phyloP scores from a whole-genome alignment of 1,284 basidiomycete species.

The Cutaneotrichosporon mucoides region DNA sequence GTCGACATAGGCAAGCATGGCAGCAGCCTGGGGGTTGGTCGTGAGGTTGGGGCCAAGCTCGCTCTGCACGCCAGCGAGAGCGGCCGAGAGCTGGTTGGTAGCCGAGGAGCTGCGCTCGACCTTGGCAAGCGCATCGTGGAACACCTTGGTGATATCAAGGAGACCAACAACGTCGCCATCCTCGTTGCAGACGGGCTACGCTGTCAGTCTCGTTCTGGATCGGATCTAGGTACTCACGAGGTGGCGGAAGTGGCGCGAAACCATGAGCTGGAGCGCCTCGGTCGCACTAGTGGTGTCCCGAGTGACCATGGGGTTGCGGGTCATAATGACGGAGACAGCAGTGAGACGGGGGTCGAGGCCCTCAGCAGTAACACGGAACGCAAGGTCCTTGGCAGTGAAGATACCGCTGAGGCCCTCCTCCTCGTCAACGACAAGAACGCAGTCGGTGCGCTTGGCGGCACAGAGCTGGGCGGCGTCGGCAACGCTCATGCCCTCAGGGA shows the following conservation, averaged over 20 bases:
- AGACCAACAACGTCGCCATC: slow-evolving; percentile 98
- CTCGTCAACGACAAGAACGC: slow-evolving; percentile 98
- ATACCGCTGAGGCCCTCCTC: slow-evolving; percentile 98
- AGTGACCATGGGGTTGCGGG: slow-evolving; percentile 96
- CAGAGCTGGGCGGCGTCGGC: slow-evolving; percentile 97
- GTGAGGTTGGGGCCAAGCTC: slow-evolving; percentile 76
- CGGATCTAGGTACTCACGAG: slow-evolving; percentile 58
- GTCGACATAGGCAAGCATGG: slow-evolving; percentile 96
- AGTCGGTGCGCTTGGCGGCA: slow-evolving; percentile 94
- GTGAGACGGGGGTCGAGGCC: slow-evolving; percentile 91
- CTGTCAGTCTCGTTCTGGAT: neutral
- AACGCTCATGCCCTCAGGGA: slow-evolving; percentile 94
- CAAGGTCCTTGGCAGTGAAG: slow-evolving; percentile 98
- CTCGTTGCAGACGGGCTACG: slow-evolving; percentile 93
- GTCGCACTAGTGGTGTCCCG: slow-evolving; percentile 97
- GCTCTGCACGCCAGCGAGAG: slow-evolving; percentile 94
- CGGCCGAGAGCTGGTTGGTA: slow-evolving; percentile 92
- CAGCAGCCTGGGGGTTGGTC: slow-evolving; percentile 80
- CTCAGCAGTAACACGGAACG: slow-evolving; percentile 95
- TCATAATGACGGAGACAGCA: slow-evolving; percentile 94
- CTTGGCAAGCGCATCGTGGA: slow-evolving; percentile 97
- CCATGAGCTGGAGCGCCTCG: slow-evolving; percentile 97
- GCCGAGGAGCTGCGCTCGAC: slow-evolving; percentile 96
- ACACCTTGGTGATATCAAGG: slow-evolving; percentile 98
- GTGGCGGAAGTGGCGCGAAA: slow-evolving; percentile 93